Evolutionary conservation across 306 rosid genomes (phyloP).

Genomic region (Trifolium pratense): DNA sequence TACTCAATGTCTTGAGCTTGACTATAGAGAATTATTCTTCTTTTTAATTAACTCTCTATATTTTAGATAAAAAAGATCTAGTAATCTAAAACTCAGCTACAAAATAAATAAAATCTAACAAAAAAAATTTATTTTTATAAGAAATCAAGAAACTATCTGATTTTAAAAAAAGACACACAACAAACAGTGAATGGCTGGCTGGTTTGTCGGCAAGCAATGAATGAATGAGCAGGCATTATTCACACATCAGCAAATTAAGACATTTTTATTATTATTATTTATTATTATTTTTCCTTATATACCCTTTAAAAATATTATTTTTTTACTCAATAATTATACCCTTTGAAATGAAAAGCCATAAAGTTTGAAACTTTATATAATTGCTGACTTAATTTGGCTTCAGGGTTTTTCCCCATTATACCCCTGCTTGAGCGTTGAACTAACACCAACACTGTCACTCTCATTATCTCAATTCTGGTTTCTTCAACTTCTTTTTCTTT

Average conservation of each 20-base stretch:
- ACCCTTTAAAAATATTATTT: neutral
- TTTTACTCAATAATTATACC: neutral
- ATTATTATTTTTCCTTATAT: neutral
- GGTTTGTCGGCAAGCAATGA: neutral
- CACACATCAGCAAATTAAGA: neutral
- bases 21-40: too few relatives aligned
- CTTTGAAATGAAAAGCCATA: constrained; percentile 17
- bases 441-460: constrained; percentile 16
- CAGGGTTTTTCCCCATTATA: constrained; percentile 11
- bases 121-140: too few relatives aligned
- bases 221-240: constrained; percentile 1
- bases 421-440: constrained; percentile 37
- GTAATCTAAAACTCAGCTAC: too few relatives aligned
- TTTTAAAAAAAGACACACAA: neutral
- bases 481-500: neutral
- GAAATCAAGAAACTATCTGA: too few relatives aligned
- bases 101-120: too few relatives aligned
- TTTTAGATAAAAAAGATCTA: too few relatives aligned
- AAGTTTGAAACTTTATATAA: constrained; percentile 40
- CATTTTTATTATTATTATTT: neutral
- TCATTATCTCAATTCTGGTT: constrained; percentile 14
- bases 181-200: neutral
- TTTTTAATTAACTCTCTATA: too few relatives aligned
- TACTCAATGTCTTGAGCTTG: too few relatives aligned
- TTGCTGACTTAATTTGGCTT: constrained; percentile 37